Base-by-base conservation (phyloP, 2,329 filamentous ascomycete species). In the Pezicula carpinea region DNA sequence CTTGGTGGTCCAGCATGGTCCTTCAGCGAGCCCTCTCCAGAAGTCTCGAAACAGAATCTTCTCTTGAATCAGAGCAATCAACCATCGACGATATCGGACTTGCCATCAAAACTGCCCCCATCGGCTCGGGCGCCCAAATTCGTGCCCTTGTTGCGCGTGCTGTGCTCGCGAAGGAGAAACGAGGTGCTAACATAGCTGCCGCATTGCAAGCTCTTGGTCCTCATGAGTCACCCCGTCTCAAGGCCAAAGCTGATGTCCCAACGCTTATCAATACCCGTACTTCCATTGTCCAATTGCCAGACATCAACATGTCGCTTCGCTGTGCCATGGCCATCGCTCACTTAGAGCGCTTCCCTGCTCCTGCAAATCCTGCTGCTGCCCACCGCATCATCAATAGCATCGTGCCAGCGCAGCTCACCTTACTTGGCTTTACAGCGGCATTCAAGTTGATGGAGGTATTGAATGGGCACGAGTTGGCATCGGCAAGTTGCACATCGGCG, bases 1-100 rank as follows among this genome's bases (percentile, higher is more conserved):
- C 91, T 2, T 96, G 91, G 91, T 93, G 84, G 72, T 95, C 91
- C 0, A 89, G 82, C 53, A 75, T 85, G 46, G 74, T 80, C 11
- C 69, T 96, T 32, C 87, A 90, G 58, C 76, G 78, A 48, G 82
- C 81, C 3, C 75, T 96, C 22, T 72, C 82, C 11, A 72, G 73
- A 14, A 83, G 79, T 31, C 73, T 95, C 29, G 75, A 78, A 35
- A 68, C 73, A 26, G 76, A 77, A 49, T 72, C 75, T 10, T 68
- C 70, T 15, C 63, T 66, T 3, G 63, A 66, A 10, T 68, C 62
- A n/a, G 64, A 66, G 45, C 62, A 66, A 26, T 65, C 64, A 32
- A 68, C 72, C 31, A 68, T 2, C 46, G 70, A 65, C 49, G 73
- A 82, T 47, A 73, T 96, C 26, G 74, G 80, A 1, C 73, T 88